Evolutionary conservation across 148 eudicot genomes (phyloP).

Genomic region (Silene latifolia): DNA sequence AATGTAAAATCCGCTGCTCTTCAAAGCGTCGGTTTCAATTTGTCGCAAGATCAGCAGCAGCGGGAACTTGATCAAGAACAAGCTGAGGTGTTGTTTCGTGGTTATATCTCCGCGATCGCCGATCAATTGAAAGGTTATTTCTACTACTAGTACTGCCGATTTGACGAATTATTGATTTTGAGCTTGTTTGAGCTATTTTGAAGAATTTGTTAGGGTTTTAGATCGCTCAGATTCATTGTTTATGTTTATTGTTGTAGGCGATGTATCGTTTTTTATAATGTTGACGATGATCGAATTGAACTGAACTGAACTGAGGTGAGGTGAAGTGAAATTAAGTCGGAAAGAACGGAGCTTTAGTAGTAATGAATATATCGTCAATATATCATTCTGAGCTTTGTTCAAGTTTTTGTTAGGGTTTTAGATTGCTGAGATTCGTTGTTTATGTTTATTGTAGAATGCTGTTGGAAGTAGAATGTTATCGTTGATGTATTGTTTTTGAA

Average conservation of each 20-base stretch:
- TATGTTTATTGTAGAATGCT: neutral
- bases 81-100: slow-evolving; percentile 33
- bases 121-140: slow-evolving; percentile 46
- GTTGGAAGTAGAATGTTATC: neutral
- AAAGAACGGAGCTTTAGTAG: too few relatives aligned
- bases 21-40: slow-evolving; percentile 28
- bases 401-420: slow-evolving; percentile 5
- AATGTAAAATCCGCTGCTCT: slow-evolving; percentile 40
- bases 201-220: neutral
- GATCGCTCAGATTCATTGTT: neutral
- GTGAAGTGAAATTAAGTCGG: too few relatives aligned
- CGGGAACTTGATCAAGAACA: slow-evolving; percentile 24
- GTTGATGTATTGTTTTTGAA: too few relatives aligned
- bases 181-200: neutral
- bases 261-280: neutral
- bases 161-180: neutral
- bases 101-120: slow-evolving; percentile 49
- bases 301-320: too few relatives aligned
- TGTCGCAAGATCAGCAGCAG: slow-evolving; percentile 24
- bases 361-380: neutral
- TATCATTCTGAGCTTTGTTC: neutral
- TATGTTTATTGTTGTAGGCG: neutral
- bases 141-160: too few relatives aligned
- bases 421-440: neutral
- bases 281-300: too few relatives aligned